Base-by-base conservation (phyloP, 2,329 filamentous ascomycete genomes). In the Neonectria neomacrospora region DNA sequence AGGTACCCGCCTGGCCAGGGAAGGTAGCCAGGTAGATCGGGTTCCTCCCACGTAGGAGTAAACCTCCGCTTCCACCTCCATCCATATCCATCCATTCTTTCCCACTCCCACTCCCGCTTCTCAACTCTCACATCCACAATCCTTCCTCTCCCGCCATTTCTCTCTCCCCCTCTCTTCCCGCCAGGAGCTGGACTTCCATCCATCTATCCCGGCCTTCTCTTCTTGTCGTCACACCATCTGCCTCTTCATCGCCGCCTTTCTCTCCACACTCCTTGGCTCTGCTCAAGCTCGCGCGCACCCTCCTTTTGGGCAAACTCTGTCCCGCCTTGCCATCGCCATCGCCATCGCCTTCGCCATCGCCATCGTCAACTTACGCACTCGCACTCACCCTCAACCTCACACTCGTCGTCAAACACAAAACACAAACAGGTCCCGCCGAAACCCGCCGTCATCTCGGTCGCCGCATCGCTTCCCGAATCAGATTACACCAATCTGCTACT, bases 121-220 rank as follows among this genome's bases (percentile, higher is more conserved):
- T 48, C 45, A 54, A 55, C 59, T 61, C 59, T 57, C 60, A 65
- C 67, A 67, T 71, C 71, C 67, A 64, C 68, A 68, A 54, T 58
- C 61, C 64, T 65, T 68, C 65, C 63, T 68, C 60, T 67, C 63
- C 58, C 61, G 42, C 61, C 64, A 65, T 67, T 54, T 67, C 57
- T 67, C 65, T 58, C 67, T 73, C 67, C 68, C 61, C 74, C 70
- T 71, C 66, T 74, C 73, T 69, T 71, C 67, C 65, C 72, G 66
- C 64, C 58, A 69, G 73, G 75, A 78, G 76, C 74, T 78, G 76
- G 73, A 77, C 74, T 70, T 77, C 73, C 78, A 77, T 77, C 79
- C 80, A 84, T 77, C 79, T 80, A 84, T 80, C 80, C 66, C 61
- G 60, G 76, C 77, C 72, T 76, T 78, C 74, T 76, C 77, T 81